Base-by-base conservation (phyloP, 441 rosid genomes). In the Rhodomyrtus psidioides region DNA sequence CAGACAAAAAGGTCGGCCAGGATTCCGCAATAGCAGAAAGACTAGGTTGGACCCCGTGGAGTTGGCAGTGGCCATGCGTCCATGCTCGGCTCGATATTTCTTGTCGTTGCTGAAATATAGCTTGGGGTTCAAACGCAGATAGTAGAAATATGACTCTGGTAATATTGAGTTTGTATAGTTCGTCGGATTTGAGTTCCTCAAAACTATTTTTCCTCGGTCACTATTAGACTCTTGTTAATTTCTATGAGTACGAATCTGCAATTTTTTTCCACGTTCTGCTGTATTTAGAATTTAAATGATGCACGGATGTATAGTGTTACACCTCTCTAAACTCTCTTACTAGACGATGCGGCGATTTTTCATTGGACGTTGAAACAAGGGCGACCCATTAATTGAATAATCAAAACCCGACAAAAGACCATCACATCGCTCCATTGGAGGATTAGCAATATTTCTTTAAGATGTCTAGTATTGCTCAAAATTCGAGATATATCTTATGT, bases 1-100 rank as follows among this genome's bases (percentile, higher is more conserved):
- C 2, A 0, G 44, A 8, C 12, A 17, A 62, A 17, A 9, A 3
- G 12, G 7, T 12, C 1, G 7, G 75, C 44, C 3, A 0, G 24
- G 75, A 30, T 62, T 62, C 44, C 2, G 75, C 13, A 30, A 23
- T 17, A 30, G 75, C 76, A 3, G 46, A 9, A 9, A 21, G 46
- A 65, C 34, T 4, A 1, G 46, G 76, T 65, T 30, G 76, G 46
- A 65, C 26, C 24, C 46, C 14, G 4, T 65, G 76, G 46, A 34
- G 76, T 65, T 2, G 76, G 26, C 24, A 3, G 26, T 30, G 76
- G 76, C 76, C 26, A 0, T 17, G 76, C 46, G 44, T 62, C 24
- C 76, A 17, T 19, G 46, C 46, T 62, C 44, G 44, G 44, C 4
- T 17, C 13, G 13, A 6, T 23, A 30, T 2, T 17, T 30, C 24